Conservation (phyloP, 148 eudicot genomes). For the Camellia sinensis region DNA sequence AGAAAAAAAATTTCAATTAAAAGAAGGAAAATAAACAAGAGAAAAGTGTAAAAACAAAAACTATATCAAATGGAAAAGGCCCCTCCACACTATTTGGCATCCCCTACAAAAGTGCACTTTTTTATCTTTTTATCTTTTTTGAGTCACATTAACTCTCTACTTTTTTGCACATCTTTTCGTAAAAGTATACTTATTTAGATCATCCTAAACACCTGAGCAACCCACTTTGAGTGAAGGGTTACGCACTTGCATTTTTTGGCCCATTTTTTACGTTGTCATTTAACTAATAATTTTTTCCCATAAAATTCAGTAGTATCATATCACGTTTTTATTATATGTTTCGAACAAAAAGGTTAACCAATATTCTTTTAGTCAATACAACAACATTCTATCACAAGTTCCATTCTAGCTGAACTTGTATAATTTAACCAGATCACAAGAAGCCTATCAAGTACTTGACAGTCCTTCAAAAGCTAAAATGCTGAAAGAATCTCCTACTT, state of each 20-base stretch:
- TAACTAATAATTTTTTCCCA: background rate
- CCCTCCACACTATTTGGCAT: background rate
- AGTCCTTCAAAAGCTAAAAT: background rate
- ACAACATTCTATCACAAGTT: background rate
- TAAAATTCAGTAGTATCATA: background rate
- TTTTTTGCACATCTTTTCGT: too few species aligned
- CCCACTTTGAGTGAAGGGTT: background rate
- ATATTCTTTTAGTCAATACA: background rate
- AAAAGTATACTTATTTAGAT: too few species aligned
- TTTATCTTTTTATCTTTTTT: too few species aligned
- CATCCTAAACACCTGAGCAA: background rate
- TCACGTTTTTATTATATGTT: background rate
- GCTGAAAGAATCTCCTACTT: constrained; percentile 5
- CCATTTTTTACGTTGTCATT: background rate
- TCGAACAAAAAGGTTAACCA: background rate
- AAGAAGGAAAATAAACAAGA: background rate
- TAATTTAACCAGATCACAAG: background rate
- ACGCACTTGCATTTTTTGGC: background rate
- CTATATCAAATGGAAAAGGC: background rate
- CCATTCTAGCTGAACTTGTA: background rate
- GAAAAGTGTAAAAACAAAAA: background rate
- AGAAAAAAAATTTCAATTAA: background rate
- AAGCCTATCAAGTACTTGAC: background rate
- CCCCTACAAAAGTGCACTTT: too few species aligned
- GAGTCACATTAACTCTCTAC: too few species aligned